phyloP scores from a whole-genome alignment of 441 rosid species.

The Aleurites moluccanus region DNA sequence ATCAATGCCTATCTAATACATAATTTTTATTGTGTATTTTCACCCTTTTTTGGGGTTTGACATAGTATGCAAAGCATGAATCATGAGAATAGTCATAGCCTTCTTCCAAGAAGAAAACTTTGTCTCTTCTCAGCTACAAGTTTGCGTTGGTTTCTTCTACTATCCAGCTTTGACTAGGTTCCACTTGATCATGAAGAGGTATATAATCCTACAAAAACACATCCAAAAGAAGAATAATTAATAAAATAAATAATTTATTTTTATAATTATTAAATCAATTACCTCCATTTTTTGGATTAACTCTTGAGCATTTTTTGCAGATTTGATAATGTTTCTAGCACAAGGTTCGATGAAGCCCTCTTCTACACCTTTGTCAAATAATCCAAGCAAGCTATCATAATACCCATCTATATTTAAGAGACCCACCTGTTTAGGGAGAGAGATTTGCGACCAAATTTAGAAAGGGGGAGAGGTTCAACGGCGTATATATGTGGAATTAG shows the following conservation, averaged over 20 bases:
- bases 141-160: constrained; percentile 17
- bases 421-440: constrained; percentile 36
- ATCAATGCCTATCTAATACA: background rate
- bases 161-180: constrained; percentile 36
- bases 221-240: background rate
- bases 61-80: background rate
- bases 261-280: background rate
- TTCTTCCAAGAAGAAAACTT: background rate
- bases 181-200: constrained; percentile 36
- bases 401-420: constrained; percentile 48
- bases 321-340: constrained; percentile 38
- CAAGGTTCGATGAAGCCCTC: constrained; percentile 46
- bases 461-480: too few species aligned
- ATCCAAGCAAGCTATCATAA: constrained; percentile 39
- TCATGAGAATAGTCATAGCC: background rate
- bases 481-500: too few species aligned
- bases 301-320: constrained; percentile 39
- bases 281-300: constrained; percentile 47
- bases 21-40: background rate
- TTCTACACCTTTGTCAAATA: constrained; percentile 50
- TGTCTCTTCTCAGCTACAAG: constrained; percentile 11
- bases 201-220: constrained; percentile 34
- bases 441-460: too few species aligned
- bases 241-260: too few species aligned
- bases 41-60: constrained; percentile 1